Percentiles rank a stretch among this genome's conserved stretches.
Evolutionary conservation across 2,329 filamentous ascomycete species (phyloP).

Genomic region (Fusarium subglutinans): DNA sequence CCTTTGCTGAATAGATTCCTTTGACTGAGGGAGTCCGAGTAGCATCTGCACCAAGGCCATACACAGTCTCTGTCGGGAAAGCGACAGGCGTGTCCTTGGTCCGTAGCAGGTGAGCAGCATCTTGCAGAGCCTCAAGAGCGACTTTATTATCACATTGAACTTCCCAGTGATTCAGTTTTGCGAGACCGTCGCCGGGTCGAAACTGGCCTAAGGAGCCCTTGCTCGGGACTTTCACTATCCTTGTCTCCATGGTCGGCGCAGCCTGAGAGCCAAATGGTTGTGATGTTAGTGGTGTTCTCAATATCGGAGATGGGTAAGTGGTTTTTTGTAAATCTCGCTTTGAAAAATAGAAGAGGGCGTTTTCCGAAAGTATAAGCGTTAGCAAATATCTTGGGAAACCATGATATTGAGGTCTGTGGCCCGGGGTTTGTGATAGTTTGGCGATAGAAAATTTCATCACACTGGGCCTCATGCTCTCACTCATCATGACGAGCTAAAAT

Average conservation of each 20-base stretch:
- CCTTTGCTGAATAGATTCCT: slow-evolving; percentile 94
- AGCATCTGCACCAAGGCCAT: slow-evolving; percentile 95
- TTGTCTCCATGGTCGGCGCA: slow-evolving; percentile 50
- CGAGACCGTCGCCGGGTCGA: slow-evolving; percentile 39
- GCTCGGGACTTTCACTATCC: slow-evolving; percentile 49
- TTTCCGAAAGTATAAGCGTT: not conserved
- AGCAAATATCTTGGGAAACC: not conserved
- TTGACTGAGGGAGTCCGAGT: slow-evolving; percentile 83
- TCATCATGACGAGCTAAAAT: slow-evolving; percentile 41
- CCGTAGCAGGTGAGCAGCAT: slow-evolving; percentile 73
- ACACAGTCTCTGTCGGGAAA: slow-evolving; percentile 98
- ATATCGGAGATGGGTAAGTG: not conserved
- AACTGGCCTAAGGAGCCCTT: slow-evolving; percentile 50
- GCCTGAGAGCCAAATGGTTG: slow-evolving; percentile 23
- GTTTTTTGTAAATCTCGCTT: not conserved
- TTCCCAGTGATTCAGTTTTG: slow-evolving; percentile 55
- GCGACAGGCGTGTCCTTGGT: slow-evolving; percentile 80
- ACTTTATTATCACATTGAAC: slow-evolving; percentile 45
- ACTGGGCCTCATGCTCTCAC: slow-evolving; percentile 39
- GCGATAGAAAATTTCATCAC: slow-evolving; percentile 42
- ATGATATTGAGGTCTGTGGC: slow-evolving; percentile 18
- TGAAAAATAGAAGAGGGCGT: not conserved
- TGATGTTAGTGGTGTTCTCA: slow-evolving; percentile 42
- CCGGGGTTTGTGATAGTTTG: slow-evolving; percentile 33
- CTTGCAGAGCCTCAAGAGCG: slow-evolving; percentile 58